These are phyloP conservation scores for Phyllosticta citribraziliensis DNA, from an alignment of 2,329 filamentous ascomycete genomes.

Conservation along the genomic window DNA sequence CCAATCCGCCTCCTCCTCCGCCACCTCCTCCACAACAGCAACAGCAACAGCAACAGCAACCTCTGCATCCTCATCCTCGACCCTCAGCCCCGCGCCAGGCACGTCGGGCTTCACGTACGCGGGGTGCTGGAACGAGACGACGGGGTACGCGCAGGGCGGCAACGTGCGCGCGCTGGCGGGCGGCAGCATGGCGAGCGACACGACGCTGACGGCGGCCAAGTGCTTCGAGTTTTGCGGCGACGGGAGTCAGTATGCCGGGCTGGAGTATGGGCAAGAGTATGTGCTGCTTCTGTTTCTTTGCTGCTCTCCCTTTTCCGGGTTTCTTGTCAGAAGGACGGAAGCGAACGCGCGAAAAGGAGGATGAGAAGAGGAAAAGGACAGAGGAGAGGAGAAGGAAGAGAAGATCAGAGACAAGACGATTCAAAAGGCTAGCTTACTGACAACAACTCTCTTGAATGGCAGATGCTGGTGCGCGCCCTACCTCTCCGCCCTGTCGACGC, in stretches of 20 bases:
- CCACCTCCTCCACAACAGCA: not conserved
- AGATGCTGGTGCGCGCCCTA: constrained; percentile 7
- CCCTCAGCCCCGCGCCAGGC: constrained; percentile 1
- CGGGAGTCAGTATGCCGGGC: not conserved
- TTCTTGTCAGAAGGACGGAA: too few species aligned
- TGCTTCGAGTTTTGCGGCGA: not conserved
- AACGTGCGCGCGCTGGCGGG: constrained; percentile 4
- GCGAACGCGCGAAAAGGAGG: too few species aligned
- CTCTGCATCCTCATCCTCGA: not conserved
- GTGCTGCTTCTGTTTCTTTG: not conserved
- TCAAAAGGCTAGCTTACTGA: too few species aligned
- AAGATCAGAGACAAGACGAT: too few species aligned
- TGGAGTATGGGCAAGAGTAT: constrained; percentile 9
- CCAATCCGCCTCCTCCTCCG: not conserved
- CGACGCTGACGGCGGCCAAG: not conserved
- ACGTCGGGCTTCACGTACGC: not conserved
- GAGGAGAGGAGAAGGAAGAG: too few species aligned
- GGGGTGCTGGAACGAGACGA: constrained; percentile 9
- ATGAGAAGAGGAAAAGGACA: too few species aligned
- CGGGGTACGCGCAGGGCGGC: not conserved
- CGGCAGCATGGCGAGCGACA: constrained; percentile 1
- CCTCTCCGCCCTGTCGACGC: constrained; percentile 2
- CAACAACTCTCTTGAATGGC: not conserved
- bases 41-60: not conserved
- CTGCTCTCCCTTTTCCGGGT: too few species aligned